phyloP scores from a whole-genome alignment of 169 alveolate genomes.

The Eimeria maxima region DNA sequence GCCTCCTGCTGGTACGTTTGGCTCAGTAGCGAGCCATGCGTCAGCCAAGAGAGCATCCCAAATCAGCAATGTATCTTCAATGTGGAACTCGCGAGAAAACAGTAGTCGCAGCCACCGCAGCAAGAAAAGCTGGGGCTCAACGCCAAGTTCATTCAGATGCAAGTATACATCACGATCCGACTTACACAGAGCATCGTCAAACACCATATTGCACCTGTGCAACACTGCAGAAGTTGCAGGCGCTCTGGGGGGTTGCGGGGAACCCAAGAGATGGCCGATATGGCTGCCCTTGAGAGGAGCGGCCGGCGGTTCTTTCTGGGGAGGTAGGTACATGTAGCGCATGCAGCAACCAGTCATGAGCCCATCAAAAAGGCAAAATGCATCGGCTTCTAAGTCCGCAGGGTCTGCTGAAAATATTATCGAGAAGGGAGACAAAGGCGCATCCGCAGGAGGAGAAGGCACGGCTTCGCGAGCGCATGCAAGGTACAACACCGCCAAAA shows the following conservation, averaged over 20 bases:
- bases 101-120: slow-evolving; percentile 92
- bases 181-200: slow-evolving; percentile 81
- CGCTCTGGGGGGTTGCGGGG: background rate
- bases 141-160: slow-evolving; percentile 88
- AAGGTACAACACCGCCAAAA: slow-evolving; percentile 82
- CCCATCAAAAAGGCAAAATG: slow-evolving; percentile 86
- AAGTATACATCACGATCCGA: slow-evolving; percentile 89
- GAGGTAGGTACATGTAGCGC: slow-evolving; percentile 73
- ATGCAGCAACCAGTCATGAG: slow-evolving; percentile 88
- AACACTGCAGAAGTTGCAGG: slow-evolving; percentile 39
- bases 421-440: background rate
- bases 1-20: background rate
- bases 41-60: slow-evolving; percentile 92
- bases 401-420: slow-evolving; percentile 86
- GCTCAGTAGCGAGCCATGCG: slow-evolving; percentile 78
- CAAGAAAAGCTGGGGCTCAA: slow-evolving; percentile 90
- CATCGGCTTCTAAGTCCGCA: slow-evolving; percentile 88
- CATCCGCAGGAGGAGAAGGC: slow-evolving; percentile 2
- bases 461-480: slow-evolving; percentile 85
- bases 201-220: slow-evolving; percentile 77
- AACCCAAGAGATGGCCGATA: slow-evolving; percentile 20
- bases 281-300: background rate
- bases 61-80: slow-evolving; percentile 87
- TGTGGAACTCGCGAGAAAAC: slow-evolving; percentile 90
- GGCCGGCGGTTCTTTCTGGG: slow-evolving; percentile 55